Conservation (phyloP, 73 alveolate genomes). For the Durusdinium trenchii region DNA sequence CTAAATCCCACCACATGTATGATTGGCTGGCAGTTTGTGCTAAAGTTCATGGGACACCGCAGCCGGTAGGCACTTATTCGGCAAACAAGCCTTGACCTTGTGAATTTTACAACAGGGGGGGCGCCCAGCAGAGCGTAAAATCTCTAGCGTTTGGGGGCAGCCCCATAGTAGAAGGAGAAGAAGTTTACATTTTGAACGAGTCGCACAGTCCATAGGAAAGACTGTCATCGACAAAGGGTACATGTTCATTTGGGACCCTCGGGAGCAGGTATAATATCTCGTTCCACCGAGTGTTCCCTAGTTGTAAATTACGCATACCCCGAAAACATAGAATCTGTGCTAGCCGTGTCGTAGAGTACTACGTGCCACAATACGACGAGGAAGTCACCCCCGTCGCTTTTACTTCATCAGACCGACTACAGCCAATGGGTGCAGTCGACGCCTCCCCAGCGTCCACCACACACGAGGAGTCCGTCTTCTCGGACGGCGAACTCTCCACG, state of each 20-base stretch:
- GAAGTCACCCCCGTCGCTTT: background rate
- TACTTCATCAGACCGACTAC: background rate
- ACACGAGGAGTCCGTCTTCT: too few species aligned
- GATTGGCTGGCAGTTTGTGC: too few species aligned
- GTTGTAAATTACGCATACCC: background rate
- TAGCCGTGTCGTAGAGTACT: too few species aligned
- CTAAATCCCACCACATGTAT: too few species aligned
- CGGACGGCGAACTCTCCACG: too few species aligned
- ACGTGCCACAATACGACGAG: background rate
- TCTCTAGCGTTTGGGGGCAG: background rate
- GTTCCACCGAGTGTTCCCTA: background rate
- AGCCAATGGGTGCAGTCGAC: too few species aligned
- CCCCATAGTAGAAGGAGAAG: background rate
- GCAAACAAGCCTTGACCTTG: too few species aligned
- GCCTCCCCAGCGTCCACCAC: too few species aligned
- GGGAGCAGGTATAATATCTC: background rate
- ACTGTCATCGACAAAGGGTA: too few species aligned
- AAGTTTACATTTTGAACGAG: background rate
- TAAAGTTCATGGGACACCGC: too few species aligned
- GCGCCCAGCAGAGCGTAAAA: background rate
- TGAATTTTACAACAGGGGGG: too few species aligned
- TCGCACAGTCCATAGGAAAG: background rate
- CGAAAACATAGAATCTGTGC: background rate
- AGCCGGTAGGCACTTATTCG: too few species aligned
- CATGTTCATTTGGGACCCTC: constrained; percentile 4